Evolutionary conservation across 2,329 filamentous ascomycete species (phyloP).

Genomic region (Aspergillus pseudoglaucus): DNA sequence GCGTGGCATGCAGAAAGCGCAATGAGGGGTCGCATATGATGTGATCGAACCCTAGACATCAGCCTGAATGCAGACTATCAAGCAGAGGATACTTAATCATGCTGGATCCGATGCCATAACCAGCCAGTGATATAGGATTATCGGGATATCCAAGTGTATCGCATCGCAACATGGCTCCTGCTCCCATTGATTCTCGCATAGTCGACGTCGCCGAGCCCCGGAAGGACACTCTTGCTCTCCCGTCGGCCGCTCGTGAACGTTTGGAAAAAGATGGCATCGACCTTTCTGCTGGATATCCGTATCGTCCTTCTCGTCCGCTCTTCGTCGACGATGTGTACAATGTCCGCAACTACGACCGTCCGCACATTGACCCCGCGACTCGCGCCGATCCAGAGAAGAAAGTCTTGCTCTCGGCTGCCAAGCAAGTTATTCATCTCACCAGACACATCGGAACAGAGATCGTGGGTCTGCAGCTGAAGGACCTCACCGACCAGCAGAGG

Average conservation of each 20-base stretch:
- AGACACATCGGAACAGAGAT: constrained; percentile 60
- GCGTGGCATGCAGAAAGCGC: constrained; percentile 15
- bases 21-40: constrained; percentile 24
- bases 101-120: neutral
- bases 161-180: constrained; percentile 46
- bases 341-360: constrained; percentile 53
- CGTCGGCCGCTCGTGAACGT: constrained; percentile 50
- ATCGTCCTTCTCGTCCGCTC: constrained; percentile 59
- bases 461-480: constrained; percentile 56
- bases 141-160: no score
- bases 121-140: neutral
- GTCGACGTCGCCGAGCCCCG: constrained; percentile 56
- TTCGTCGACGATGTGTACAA: constrained; percentile 64
- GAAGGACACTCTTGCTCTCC: constrained; percentile 60
- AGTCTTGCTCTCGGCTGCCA: constrained; percentile 54
- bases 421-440: constrained; percentile 57
- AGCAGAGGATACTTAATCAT: constrained; percentile 1
- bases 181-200: constrained; percentile 57
- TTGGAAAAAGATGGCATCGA: constrained; percentile 65
- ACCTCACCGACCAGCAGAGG: constrained; percentile 52
- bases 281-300: constrained; percentile 64
- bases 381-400: constrained; percentile 61
- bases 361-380: constrained; percentile 55
- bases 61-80: neutral
- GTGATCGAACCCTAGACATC: constrained; percentile 17